phyloP scores from a whole-genome alignment of 495 filamentous ascomycete genomes.

The Podospora sp. region DNA sequence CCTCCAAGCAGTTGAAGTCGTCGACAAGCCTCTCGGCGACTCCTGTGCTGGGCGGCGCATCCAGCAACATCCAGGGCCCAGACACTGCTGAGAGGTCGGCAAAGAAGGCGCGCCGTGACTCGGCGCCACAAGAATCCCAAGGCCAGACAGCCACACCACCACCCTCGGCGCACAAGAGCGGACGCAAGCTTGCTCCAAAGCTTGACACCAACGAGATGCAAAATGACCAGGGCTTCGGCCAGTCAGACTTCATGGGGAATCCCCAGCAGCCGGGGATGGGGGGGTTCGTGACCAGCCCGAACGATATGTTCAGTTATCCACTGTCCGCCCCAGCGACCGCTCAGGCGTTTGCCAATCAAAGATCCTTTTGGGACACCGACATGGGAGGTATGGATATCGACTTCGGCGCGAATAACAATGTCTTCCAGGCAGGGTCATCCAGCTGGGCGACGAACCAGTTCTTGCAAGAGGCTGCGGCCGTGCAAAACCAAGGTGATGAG shows the following conservation, averaged over 20 bases:
- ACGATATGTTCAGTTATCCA: slow-evolving; percentile 64
- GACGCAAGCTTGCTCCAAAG: slow-evolving; percentile 56
- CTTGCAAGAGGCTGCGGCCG: slow-evolving; percentile 44
- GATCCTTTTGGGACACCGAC: slow-evolving; percentile 76
- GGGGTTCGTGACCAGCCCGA: slow-evolving; percentile 39
- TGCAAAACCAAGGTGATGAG: slow-evolving; percentile 35
- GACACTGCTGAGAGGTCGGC: slow-evolving; percentile 33
- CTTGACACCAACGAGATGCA: slow-evolving; percentile 53
- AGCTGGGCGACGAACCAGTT: slow-evolving; percentile 56
- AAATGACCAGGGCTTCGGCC: slow-evolving; percentile 51
- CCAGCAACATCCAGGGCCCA: slow-evolving; percentile 26
- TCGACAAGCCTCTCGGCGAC: slow-evolving; percentile 55
- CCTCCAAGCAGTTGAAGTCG: slow-evolving; percentile 57
- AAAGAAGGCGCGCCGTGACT: slow-evolving; percentile 47
- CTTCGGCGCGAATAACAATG: slow-evolving; percentile 43
- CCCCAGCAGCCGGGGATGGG: slow-evolving; percentile 47
- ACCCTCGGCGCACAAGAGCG: slow-evolving; percentile 52
- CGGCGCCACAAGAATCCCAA: slow-evolving; percentile 36
- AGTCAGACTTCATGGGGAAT: slow-evolving; percentile 46
- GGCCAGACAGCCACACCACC: slow-evolving; percentile 56
- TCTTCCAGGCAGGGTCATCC: slow-evolving; percentile 46
- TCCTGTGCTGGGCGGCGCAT: slow-evolving; percentile 33
- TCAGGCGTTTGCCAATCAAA: slow-evolving; percentile 65
- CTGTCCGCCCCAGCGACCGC: slow-evolving; percentile 71
- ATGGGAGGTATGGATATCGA: slow-evolving; percentile 61